These are phyloP conservation scores for Boletus albobrunnescens DNA, from an alignment of 1,284 basidiomycete species.

Conservation along the genomic window DNA sequence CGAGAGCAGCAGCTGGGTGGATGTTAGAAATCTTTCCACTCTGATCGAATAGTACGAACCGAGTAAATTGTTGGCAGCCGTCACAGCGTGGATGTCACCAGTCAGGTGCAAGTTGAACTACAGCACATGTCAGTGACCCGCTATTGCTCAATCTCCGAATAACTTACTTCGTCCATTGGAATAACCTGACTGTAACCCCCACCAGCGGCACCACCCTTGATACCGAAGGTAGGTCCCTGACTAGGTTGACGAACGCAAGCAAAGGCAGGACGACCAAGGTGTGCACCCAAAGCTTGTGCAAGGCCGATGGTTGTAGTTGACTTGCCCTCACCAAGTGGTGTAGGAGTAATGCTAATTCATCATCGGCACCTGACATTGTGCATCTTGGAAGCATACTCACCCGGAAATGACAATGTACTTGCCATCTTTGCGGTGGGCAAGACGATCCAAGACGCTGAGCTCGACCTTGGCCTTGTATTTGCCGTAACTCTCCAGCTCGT, in stretches of 20 bases:
- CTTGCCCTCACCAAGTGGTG: slow-evolving; percentile 97
- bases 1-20: slow-evolving; percentile 81
- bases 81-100: slow-evolving; percentile 97
- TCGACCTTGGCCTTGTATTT: slow-evolving; percentile 98
- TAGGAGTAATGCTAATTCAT: slow-evolving; percentile 83
- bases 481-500: slow-evolving; percentile 94
- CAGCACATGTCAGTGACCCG: slow-evolving; percentile 8
- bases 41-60: slow-evolving; percentile 41
- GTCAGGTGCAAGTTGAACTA: slow-evolving; percentile 95
- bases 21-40: slow-evolving; percentile 9
- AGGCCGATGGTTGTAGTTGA: slow-evolving; percentile 98
- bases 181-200: slow-evolving; percentile 99
- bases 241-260: slow-evolving; percentile 99
- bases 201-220: slow-evolving; percentile 98
- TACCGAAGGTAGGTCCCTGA: slow-evolving; percentile 98
- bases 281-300: slow-evolving; percentile 94
- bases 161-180: slow-evolving; percentile 91
- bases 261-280: slow-evolving; percentile 89
- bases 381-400: slow-evolving; percentile 38
- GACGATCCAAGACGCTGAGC: slow-evolving; percentile 81
- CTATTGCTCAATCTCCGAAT: not conserved
- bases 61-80: slow-evolving; percentile 95
- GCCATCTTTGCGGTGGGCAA: slow-evolving; percentile 84
- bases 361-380: not conserved
- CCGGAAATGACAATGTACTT: slow-evolving; percentile 97